Evolutionary conservation across 208 protist genomes (phyloP), one percentile per base, ranked within the genome.

Genomic region (Acanthamoeba sp.): DNA sequence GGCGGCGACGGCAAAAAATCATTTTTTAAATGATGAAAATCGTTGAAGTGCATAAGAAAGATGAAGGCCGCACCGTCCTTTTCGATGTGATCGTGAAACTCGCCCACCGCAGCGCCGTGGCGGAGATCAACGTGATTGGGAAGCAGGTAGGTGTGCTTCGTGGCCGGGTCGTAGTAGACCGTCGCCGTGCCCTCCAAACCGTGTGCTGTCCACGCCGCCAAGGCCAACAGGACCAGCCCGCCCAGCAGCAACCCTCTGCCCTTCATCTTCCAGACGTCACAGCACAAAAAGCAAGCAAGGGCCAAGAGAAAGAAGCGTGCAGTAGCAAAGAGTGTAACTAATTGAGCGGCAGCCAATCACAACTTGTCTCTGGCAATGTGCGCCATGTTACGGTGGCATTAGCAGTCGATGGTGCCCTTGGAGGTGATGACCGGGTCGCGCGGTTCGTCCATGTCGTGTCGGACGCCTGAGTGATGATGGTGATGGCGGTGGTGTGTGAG

Each of bases 391-490:
- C 45, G 45, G 4, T 50, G 45, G 45, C 45, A 3, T 45, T 27
- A 80, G 69, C 69, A 80, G 69, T 80, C 69, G 20, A 80, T 80
- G 34, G 69, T 80, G 69, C 69, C 69, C 69, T 80, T 92, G n/a
- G 24, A 0, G 87, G 87, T 92, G 87, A 76, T 50, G 87, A 59
- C 62, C 2, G 64, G 64, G 10, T 92, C 87, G 12, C 48, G 36
- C 18, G 87, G 87, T 29, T 40, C 87, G 64, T 92, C 87, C 87
- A 92, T 92, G 87, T 92, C 87, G n/a, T 14, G 40, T 27, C 87
- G 22, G 29, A 59, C 32, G 3, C 84, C 76, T 85, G 32, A 9
- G 32, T 1, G 7, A 22, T 22, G 36, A 2, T 76, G 66, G 29
- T 12, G 48, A 16, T 52, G 1, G 45, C 12, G 45, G 3, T 50